These are phyloP conservation scores for Boletus patriciae DNA, from an alignment of 768 basidiomycete genomes.

Conservation along the genomic window DNA sequence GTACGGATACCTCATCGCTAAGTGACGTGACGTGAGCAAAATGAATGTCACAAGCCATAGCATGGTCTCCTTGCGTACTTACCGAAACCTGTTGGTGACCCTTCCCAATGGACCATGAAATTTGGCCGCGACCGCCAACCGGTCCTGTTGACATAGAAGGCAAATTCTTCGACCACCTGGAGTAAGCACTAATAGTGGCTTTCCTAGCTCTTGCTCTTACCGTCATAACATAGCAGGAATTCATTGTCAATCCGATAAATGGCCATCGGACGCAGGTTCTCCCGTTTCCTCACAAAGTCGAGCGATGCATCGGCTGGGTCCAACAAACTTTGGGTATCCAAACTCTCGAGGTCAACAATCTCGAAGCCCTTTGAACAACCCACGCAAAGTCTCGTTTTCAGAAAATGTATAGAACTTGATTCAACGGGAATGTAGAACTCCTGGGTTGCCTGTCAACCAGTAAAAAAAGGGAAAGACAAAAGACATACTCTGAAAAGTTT, in stretches of 20 bases:
- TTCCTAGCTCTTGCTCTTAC: conserved; percentile 44
- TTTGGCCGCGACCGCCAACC: conserved; percentile 87
- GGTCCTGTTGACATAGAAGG: conserved; percentile 97
- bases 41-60: background rate
- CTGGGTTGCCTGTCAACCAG: conserved; percentile 38
- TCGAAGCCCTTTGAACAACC: conserved; percentile 98
- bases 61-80: conserved; percentile 32
- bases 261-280: conserved; percentile 89
- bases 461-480: background rate
- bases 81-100: conserved; percentile 93
- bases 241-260: conserved; percentile 97
- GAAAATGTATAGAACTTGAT: conserved; percentile 93
- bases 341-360: conserved; percentile 94
- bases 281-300: conserved; percentile 89
- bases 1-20: conserved; percentile 95
- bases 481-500: conserved; percentile 78
- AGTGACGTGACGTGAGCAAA: conserved; percentile 9
- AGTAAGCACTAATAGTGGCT: conserved; percentile 6
- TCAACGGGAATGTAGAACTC: conserved; percentile 99
- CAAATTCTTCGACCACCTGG: conserved; percentile 68
- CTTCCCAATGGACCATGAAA: conserved; percentile 98
- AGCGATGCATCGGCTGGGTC: conserved; percentile 90
- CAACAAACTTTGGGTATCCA: conserved; percentile 94
- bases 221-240: conserved; percentile 96
- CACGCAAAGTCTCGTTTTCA: conserved; percentile 96